A percentile compares a stretch with the other conserved stretches of the same genome.
phyloP scores from a whole-genome alignment of 2,329 filamentous ascomycete species.

The Lojkania enalia region DNA sequence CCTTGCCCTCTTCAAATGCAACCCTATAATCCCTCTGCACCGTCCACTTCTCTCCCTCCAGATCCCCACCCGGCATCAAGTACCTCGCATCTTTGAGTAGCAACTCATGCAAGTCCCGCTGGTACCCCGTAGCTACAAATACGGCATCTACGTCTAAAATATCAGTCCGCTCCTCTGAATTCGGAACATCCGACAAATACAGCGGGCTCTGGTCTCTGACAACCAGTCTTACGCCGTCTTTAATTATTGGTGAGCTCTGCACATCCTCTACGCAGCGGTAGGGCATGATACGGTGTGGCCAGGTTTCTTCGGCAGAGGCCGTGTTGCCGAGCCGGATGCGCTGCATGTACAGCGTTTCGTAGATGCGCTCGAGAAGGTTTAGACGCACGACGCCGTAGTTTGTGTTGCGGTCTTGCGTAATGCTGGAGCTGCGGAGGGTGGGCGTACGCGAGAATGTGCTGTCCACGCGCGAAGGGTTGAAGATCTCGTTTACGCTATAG shows the following conservation, averaged over 20 bases:
- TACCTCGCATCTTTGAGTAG: constrained; percentile 68
- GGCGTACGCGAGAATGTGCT: constrained; percentile 70
- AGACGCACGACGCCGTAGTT: constrained; percentile 95
- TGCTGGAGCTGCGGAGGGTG: constrained; percentile 61
- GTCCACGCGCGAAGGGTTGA: constrained; percentile 85
- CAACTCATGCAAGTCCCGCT: constrained; percentile 73
- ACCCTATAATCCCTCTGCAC: constrained; percentile 81
- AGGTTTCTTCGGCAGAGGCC: constrained; percentile 64
- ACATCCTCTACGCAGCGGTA: constrained; percentile 68
- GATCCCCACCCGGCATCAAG: constrained; percentile 62
- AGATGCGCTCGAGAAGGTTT: constrained; percentile 86
- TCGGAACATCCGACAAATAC: constrained; percentile 33
- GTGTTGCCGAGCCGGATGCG: constrained; percentile 65
- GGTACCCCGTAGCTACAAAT: constrained; percentile 86
- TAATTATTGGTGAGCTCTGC: constrained; percentile 50
- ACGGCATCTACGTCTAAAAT: constrained; percentile 76
- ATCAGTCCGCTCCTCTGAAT: constrained; percentile 56
- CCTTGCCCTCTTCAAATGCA: constrained; percentile 67
- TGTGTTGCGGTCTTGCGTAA: constrained; percentile 76
- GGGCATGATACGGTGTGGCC: constrained; percentile 80
- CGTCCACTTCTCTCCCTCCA: constrained; percentile 57
- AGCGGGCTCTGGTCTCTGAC: constrained; percentile 56
- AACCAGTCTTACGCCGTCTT: constrained; percentile 45
- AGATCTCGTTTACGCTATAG: constrained; percentile 87
- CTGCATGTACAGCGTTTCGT: constrained; percentile 86